Evolutionary conservation across 176 grass and related monocot genomes (phyloP), one percentile per base, ranked within the genome.

Genomic region (Panicum miliaceum): DNA sequence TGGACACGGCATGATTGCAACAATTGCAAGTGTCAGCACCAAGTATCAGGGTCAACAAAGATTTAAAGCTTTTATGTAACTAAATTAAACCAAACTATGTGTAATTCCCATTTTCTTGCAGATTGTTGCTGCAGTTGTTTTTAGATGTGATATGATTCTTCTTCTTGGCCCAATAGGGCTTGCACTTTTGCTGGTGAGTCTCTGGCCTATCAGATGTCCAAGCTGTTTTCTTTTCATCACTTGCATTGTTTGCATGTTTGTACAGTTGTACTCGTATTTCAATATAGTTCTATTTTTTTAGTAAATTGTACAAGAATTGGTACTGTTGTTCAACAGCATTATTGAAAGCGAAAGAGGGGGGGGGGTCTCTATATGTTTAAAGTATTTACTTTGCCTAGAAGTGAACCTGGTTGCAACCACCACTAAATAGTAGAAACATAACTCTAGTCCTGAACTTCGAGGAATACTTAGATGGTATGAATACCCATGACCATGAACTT

Each of bases 91-190:
- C 40, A 8, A 76, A 68, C 20, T 84, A 15, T 26, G 11, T 75
- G 16, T 50, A 50, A 86, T 78, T 56, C 60, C 42, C 48, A 37
- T 82, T 85, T 85, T 18, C 74, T 68, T 90, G 51, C 89, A 96
- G 96, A 90, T 87, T 85, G 61, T 93, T 82, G 93, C 89, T 75
- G 84, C 93, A 59, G 81, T 86, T 87, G 53, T 99, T 71, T 95
- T 99, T 90, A 95, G 96, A 84, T 99, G 96, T 84, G 96, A 99
- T 73, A 92, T 89, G 72, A 43, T 96, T 76, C 64, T 99, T 78
- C 96, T 96, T 85, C 88, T 99, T 88, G 93, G 83, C 41, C 73
- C 96, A 58, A 92, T 96, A 88, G 96, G 96, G 22, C 77, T 94
- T 82, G 74, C 91, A 80, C 87, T 99, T 87, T 60, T 99, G 54